Base-by-base conservation (phyloP, 345 rosid species). In the Physaria fendleri region DNA sequence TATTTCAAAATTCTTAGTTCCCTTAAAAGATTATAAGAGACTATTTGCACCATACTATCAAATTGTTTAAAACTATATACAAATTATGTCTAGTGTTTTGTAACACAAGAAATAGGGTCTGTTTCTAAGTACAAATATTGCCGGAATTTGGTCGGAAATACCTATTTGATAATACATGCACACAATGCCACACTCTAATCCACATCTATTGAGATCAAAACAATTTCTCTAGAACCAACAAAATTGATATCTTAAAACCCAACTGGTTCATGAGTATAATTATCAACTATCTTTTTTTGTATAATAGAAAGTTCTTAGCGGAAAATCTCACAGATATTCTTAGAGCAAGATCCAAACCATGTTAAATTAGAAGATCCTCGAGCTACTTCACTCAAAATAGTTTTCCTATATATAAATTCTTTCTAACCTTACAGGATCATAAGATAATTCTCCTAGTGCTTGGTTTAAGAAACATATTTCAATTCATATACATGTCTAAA, bases 401-500 rank as follows among this genome's bases (percentile, higher is more conserved):
- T n/a, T n/a, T n/a, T n/a, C n/a, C n/a, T n/a, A n/a, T n/a, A n/a
- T n/a, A n/a, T n/a, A n/a, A n/a, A n/a, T n/a, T n/a, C n/a, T n/a
- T n/a, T n/a, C n/a, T n/a, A n/a, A n/a, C n/a, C n/a, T n/a, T n/a
- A n/a, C n/a, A n/a, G n/a, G n/a, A n/a, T n/a, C n/a, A n/a, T n/a
- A n/a, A n/a, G n/a, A n/a, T n/a, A n/a, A n/a, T n/a, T n/a, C n/a
- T n/a, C n/a, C n/a, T n/a, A n/a, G n/a, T n/a, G n/a, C n/a, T n/a
- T n/a, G n/a, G n/a, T n/a, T n/a, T n/a, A n/a, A n/a, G n/a, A n/a
- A n/a, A n/a, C n/a, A n/a, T n/a, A n/a, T n/a, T n/a, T n/a, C n/a
- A n/a, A n/a, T n/a, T n/a, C 55, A 46, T 46, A 37, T n/a, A n/a
- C 24, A 46, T 65, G 39, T 29, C 48, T 44, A 25, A 9, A 27